phyloP scores from a whole-genome alignment of 495 filamentous ascomycete genomes.

The Xylaria venustula region DNA sequence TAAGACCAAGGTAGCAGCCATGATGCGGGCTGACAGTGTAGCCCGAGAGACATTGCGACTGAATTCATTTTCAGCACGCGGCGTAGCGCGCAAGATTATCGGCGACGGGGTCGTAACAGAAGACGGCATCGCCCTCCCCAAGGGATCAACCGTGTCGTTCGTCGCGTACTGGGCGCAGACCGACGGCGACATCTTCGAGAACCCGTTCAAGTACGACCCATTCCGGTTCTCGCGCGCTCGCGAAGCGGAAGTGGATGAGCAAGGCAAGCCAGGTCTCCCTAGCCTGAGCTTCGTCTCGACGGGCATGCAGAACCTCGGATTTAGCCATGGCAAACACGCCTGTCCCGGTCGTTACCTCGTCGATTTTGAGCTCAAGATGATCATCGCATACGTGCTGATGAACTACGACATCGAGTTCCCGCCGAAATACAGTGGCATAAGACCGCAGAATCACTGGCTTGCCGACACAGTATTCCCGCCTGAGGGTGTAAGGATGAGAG shows the following conservation, averaged over 20 bases:
- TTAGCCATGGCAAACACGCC: conserved; percentile 45
- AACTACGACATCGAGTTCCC: conserved; percentile 42
- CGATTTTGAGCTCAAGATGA: conserved; percentile 40
- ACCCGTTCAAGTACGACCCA: conserved; percentile 23
- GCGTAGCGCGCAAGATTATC: conserved; percentile 28
- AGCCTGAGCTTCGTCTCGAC: conserved; percentile 20
- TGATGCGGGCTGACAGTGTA: conserved; percentile 38
- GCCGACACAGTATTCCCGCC: conserved; percentile 31
- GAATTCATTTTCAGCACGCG: conserved; percentile 33
- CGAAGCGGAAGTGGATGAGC: conserved; percentile 11
- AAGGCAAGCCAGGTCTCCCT: conserved; percentile 4
- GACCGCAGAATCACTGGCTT: conserved; percentile 31
- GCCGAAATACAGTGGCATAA: conserved; percentile 26
- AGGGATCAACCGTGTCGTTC: conserved; percentile 26
- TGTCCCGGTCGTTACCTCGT: conserved; percentile 48
- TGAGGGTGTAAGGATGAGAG: conserved; percentile 24
- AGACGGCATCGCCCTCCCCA: conserved; percentile 34
- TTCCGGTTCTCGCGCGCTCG: conserved; percentile 23
- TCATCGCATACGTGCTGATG: conserved; percentile 32
- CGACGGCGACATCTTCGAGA: conserved; percentile 30
- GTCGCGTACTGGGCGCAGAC: conserved; percentile 30
- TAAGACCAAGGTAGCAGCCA: conserved; percentile 29
- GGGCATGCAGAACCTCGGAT: conserved; percentile 25
- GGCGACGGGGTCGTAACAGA: conserved; percentile 22
- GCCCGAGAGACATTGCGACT: conserved; percentile 41